Conservation (phyloP, 331 rosid species). For the Saraca asoca region DNA sequence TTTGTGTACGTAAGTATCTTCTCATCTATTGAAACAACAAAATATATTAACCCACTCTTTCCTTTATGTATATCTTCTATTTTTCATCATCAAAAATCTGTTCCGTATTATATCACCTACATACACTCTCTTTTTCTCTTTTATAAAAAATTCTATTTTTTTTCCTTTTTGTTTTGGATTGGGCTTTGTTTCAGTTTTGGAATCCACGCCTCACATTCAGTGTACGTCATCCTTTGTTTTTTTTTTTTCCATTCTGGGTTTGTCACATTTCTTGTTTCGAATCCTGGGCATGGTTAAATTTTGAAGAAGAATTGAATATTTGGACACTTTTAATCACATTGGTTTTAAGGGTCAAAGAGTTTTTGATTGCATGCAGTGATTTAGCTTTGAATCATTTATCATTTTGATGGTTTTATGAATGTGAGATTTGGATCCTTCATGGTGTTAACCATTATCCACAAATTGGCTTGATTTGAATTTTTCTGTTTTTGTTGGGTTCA, state of each 20-base stretch:
- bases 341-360: constrained; percentile 25
- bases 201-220: constrained; percentile 45
- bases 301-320: too few species aligned
- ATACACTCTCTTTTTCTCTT: constrained; percentile 9
- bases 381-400: constrained; percentile 37
- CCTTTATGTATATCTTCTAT: constrained; percentile 4
- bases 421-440: constrained; percentile 51
- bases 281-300: too few species aligned
- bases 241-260: constrained; percentile 8
- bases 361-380: constrained; percentile 41
- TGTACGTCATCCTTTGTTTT: constrained; percentile 39
- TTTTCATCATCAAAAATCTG: constrained; percentile 25
- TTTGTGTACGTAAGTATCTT: constrained; percentile 50
- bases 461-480: constrained; percentile 17
- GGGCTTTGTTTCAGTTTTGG: constrained; percentile 26
- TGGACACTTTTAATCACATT: constrained; percentile 10
- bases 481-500: constrained; percentile 7
- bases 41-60: constrained; percentile 27
- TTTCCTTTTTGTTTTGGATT: constrained; percentile 11
- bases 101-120: constrained; percentile 19
- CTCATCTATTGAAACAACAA: too few species aligned
- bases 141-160: constrained; percentile 15
- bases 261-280: not conserved
- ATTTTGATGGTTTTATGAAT: constrained; percentile 20
- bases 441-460: constrained; percentile 19